phyloP scores from a whole-genome alignment of 192 early-diverging fungal genomes.

The Coemansia sp. region DNA sequence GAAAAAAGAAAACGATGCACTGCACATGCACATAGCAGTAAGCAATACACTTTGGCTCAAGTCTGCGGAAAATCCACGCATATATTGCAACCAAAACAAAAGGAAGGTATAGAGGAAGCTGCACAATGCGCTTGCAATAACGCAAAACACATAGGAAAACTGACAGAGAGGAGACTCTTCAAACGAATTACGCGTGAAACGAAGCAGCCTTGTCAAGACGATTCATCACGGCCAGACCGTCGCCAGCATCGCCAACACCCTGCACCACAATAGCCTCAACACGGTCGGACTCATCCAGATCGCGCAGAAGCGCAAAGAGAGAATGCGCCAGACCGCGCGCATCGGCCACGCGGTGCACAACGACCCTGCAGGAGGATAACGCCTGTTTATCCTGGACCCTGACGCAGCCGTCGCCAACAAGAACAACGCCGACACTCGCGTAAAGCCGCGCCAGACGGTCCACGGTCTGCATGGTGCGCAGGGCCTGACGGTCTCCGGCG shows the following conservation, averaged over 20 bases:
- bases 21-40: too few relatives aligned
- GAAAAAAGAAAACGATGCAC: too few relatives aligned
- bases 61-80: too few relatives aligned
- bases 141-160: not conserved
- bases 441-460: not conserved
- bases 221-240: constrained; percentile 98
- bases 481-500: constrained; percentile 1
- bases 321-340: constrained; percentile 69
- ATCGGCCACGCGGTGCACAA: constrained; percentile 42
- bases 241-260: constrained; percentile 82
- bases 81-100: too few relatives aligned
- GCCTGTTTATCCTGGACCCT: not conserved
- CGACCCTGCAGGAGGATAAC: not conserved
- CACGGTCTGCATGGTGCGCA: constrained; percentile 22
- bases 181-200: constrained; percentile 20
- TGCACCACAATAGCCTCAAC: constrained; percentile 85
- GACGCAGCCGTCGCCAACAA: not conserved
- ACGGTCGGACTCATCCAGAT: constrained; percentile 64
- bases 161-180: not conserved
- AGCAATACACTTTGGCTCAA: too few relatives aligned
- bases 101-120: too few relatives aligned
- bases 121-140: too few relatives aligned
- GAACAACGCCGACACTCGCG: constrained; percentile 8
- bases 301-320: constrained; percentile 81
- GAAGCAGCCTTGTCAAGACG: constrained; percentile 87